Evolutionary conservation across 176 grass and related monocot species (phyloP), one percentile per base, ranked within the genome.

Genomic region (Neostapfia colusana): DNA sequence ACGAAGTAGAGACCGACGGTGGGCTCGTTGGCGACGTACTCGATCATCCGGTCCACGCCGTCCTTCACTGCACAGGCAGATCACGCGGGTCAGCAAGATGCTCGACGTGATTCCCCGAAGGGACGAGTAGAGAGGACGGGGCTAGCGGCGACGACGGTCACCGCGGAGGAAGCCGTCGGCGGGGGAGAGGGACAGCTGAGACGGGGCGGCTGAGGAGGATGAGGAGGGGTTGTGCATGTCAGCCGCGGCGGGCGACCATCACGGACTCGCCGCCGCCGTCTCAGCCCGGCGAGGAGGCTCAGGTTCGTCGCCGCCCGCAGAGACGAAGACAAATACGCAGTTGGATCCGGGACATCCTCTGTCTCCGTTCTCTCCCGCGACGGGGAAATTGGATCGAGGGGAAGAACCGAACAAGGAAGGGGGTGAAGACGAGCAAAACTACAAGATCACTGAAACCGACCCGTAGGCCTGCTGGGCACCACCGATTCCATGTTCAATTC

Each of bases 1-100:
- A 92, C 87, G 85, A 92, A 98, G 86, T 89, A 98, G 58, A 98
- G 88, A 46, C 95, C 95, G 50, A 92, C 60, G 35, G 95, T 92
- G 82, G 95, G 91, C 86, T 98, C 91, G 82, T 98, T 98, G 23
- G 91, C 91, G 75, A 84, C 81, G 81, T 90, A 83, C 72, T 84
- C 90, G 17, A 98, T 88, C 95, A 98, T 98, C 69, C 88, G 89
- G 65, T 92, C 91, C 53, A 94, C 76, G 67, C 85, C 95, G 37
- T 98, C 95, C 82, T 94, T 94, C 84, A 94, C 95, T 98, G 80
- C 65, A 44, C 10, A 36, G 55, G 26, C 57, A 40, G 13, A 75
- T 65, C 43, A 17, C 31, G 0, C 4, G 15, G 38, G 40, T 69
- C 23, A 55, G 65, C 65, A 3, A 85, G 41, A 51, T 31, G 56